Evolutionary conservation across 2,329 filamentous ascomycete genomes (phyloP), one percentile per base, ranked within the genome.

Genomic region (Botrytis medusae): DNA sequence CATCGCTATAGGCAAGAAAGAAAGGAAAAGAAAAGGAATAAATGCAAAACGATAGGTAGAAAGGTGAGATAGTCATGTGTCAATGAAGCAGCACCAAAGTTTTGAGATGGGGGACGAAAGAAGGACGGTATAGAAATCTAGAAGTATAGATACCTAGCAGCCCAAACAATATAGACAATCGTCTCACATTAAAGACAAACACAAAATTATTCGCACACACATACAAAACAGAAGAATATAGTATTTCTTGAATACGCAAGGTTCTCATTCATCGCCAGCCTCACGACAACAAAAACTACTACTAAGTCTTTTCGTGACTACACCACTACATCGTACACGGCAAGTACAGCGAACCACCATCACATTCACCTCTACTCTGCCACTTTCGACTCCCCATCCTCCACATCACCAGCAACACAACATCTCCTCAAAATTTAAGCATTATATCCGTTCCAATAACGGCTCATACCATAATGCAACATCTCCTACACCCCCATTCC

Each of bases 391-490:
- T 37, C 25, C 60, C 22, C 7, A 57, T 42, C n/a, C 37, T 42
- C 20, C 25, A 25, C 32, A 37, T 14, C 37, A 29, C 34, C 42
- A 60, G 10, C 61, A 34, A 46, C 20, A 48, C 29, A 44, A 40
- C 60, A 48, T 40, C 29, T 37, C 68, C 40, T 34, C n/a, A 46
- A 29, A 70, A 61, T 70, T 61, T 70, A 70, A 70, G 68, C 68
- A 70, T 70, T 70, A 70, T 61, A 61, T 70, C 51, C 54, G 46
- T 40, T 57, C 9, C 25, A 42, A 57, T 57, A 22, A n/a, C 22
- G 40, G 65, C 65, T 48, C 65, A 42, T 57, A 68, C 65, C 65
- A 68, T 32, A 42, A 57, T 57, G 65, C n/a, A 68, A 57, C 14
- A 68, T 42, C 34, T 68, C 34, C 25, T 22, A 8, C 37, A 34